These are phyloP conservation scores for Mycosphaerella sp. DNA, from an alignment of 2,329 filamentous ascomycete genomes.

Conservation along the genomic window DNA sequence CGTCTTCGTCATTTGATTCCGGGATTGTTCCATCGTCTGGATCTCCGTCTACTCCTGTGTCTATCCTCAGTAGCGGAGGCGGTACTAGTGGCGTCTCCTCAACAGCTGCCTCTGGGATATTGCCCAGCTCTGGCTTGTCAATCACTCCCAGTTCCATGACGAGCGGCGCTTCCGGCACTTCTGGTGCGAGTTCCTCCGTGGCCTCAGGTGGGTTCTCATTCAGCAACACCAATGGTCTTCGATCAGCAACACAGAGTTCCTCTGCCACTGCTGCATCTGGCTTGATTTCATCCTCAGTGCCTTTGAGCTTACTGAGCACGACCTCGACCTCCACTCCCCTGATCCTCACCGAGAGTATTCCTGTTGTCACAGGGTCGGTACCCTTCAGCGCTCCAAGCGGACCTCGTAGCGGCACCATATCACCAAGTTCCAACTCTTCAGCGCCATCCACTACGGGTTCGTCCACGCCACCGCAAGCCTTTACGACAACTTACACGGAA, in stretches of 20 bases:
- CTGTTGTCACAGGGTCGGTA: conserved; percentile 7
- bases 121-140: conserved; percentile 7
- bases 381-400: conserved; percentile 12
- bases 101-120: conserved; percentile 8
- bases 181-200: conserved; percentile 4
- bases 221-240: conserved; percentile 9
- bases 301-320: background rate
- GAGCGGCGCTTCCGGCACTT: conserved; percentile 3
- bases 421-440: background rate
- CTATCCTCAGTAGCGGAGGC: conserved; percentile 9
- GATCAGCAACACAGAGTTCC: conserved; percentile 5
- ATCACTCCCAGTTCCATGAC: conserved; percentile 13
- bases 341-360: conserved; percentile 2
- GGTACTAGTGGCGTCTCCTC: conserved; percentile 11
- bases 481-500: background rate
- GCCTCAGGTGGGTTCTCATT: conserved; percentile 9
- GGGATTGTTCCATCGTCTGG: background rate
- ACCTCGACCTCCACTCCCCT: background rate
- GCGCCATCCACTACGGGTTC: conserved; percentile 5
- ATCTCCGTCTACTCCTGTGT: conserved; percentile 9
- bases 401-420: conserved; percentile 8
- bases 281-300: background rate
- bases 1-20: background rate
- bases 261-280: conserved; percentile 3
- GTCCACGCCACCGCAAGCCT: background rate